Evolutionary conservation across 1,284 basidiomycete genomes (phyloP).

Genomic region (Pyrrhoderma lamaoense): DNA sequence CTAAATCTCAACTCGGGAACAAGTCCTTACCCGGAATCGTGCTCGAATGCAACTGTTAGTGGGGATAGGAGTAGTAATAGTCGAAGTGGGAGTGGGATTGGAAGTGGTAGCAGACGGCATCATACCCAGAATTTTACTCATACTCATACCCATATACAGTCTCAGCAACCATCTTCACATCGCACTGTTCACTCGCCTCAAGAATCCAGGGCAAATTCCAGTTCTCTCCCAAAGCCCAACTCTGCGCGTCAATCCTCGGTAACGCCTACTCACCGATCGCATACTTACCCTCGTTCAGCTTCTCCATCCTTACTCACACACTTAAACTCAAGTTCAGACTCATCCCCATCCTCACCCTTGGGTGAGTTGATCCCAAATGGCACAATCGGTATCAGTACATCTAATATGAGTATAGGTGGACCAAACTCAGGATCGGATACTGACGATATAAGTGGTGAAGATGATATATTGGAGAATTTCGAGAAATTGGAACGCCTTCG

Average conservation of each 20-base stretch:
- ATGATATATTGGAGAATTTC: conserved; percentile 58
- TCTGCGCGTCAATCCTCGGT: too few relatives aligned
- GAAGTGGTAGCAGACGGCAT: not conserved
- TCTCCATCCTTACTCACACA: conserved; percentile 19
- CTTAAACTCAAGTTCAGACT: not conserved
- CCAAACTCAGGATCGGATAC: conserved; percentile 4
- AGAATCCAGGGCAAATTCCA: too few relatives aligned
- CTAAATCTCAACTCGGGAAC: too few relatives aligned
- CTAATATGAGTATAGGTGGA: not conserved
- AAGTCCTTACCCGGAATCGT: too few relatives aligned
- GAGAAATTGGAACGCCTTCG: conserved; percentile 60
- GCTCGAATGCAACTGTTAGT: conserved; percentile 20
- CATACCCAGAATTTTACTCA: too few relatives aligned
- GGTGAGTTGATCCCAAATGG: not conserved
- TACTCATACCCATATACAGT: too few relatives aligned
- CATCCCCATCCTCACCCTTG: conserved; percentile 19
- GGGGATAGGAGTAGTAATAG: conserved; percentile 22
- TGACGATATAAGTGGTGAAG: conserved; percentile 38
- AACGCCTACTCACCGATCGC: too few relatives aligned
- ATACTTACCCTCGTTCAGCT: not conserved
- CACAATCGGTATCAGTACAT: not conserved
- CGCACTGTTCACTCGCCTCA: too few relatives aligned
- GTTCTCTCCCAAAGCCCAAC: too few relatives aligned
- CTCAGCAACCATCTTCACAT: too few relatives aligned
- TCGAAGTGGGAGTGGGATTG: not conserved